These are phyloP conservation scores for Gloeophyllum trabeum DNA, from an alignment of 768 basidiomycete species.

Conservation along the genomic window DNA sequence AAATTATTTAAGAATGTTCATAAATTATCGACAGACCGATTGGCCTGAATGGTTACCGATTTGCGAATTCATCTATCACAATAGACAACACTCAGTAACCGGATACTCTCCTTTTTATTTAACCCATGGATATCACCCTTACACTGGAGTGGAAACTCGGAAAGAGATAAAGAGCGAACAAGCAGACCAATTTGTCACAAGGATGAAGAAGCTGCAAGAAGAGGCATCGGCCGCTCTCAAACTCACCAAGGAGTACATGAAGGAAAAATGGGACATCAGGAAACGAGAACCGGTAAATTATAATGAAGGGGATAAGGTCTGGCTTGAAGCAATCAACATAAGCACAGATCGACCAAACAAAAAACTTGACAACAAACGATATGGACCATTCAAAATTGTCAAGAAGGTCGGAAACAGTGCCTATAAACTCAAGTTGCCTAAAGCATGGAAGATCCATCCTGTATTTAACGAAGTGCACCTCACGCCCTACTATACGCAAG, in stretches of 20 bases:
- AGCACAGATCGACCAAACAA: slow-evolving; percentile 11
- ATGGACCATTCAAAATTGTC: slow-evolving; percentile 16
- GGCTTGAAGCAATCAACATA: slow-evolving; percentile 16
- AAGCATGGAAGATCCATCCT: slow-evolving; percentile 15
- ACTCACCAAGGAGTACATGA: slow-evolving; percentile 16
- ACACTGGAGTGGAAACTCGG: slow-evolving; percentile 2
- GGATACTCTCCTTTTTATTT: slow-evolving; percentile 20
- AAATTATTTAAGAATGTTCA: slow-evolving; percentile 12
- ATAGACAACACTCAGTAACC: slow-evolving; percentile 16
- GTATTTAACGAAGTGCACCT: slow-evolving; percentile 7
- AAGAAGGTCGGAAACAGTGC: slow-evolving; percentile 11
- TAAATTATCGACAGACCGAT: slow-evolving; percentile 7
- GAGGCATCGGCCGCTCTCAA: slow-evolving; percentile 7
- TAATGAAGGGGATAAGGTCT: slow-evolving; percentile 13
- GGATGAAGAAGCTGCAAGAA: slow-evolving; percentile 10
- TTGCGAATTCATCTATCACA: slow-evolving; percentile 16
- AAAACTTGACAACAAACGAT: slow-evolving; percentile 13
- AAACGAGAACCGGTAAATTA: background rate
- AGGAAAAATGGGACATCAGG: slow-evolving; percentile 10
- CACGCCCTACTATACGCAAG: slow-evolving; percentile 2
- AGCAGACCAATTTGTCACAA: slow-evolving; percentile 9
- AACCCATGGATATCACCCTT: slow-evolving; percentile 12
- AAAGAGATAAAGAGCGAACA: slow-evolving; percentile 4
- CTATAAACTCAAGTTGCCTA: slow-evolving; percentile 15
- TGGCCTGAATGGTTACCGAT: background rate